These are phyloP conservation scores for Cicer arietinum DNA, from an alignment of 306 rosid species.

Conservation along the genomic window DNA sequence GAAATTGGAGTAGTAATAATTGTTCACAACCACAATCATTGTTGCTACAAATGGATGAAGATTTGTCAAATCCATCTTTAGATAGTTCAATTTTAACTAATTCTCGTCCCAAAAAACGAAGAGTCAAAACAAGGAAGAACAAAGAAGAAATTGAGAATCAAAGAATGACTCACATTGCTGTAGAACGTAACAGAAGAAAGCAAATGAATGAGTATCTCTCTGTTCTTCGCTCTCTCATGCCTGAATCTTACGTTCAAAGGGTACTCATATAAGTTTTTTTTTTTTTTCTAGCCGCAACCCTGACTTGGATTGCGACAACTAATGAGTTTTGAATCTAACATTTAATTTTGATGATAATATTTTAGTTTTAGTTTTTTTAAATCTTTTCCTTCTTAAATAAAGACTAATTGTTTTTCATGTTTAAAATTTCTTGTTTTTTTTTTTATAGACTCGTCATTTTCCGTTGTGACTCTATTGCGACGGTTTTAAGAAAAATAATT, in stretches of 20 bases:
- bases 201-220: constrained; percentile 97
- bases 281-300: not conserved
- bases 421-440: too few species aligned
- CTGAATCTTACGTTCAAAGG: constrained; percentile 91
- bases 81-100: constrained; percentile 40
- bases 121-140: constrained; percentile 71
- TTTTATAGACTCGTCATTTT: too few species aligned
- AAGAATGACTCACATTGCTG: constrained; percentile 98
- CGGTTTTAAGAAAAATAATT: not conserved
- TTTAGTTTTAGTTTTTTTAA: too few species aligned
- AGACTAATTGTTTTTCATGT: too few species aligned
- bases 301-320: too few species aligned
- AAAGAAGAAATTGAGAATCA: constrained; percentile 93
- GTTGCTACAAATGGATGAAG: constrained; percentile 29
- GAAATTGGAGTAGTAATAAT: constrained; percentile 45
- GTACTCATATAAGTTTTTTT: constrained; percentile 40
- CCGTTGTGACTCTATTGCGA: too few species aligned
- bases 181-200: constrained; percentile 90
- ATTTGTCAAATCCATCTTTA: constrained; percentile 47
- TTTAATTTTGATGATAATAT: too few species aligned
- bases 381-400: too few species aligned
- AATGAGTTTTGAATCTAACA: too few species aligned
- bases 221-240: constrained; percentile 87
- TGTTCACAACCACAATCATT: constrained; percentile 44
- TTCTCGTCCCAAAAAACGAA: constrained; percentile 71